Evolutionary conservation across 1,284 basidiomycete species (phyloP), one percentile per base, ranked within the genome.

Genomic region (Rhodotorula sp.): DNA sequence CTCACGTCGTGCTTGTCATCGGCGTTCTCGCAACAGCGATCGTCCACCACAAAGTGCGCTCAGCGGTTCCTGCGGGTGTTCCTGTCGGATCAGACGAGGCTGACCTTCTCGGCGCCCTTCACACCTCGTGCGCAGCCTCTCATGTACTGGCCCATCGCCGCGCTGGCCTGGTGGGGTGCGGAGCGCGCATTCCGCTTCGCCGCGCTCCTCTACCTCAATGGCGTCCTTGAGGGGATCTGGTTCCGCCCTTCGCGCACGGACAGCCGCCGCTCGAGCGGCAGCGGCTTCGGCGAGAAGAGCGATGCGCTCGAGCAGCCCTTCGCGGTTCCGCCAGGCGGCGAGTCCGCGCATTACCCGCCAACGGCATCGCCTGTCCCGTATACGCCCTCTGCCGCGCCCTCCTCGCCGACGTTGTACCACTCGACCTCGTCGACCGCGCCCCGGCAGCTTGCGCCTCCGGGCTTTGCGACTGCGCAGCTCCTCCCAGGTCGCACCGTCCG

Each of bases 401-500:
- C 60, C 51, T 67, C 60, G 1, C 60, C 60, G 7, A 58, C 57
- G 7, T 39, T 58, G 8, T 50, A 44, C 53, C 50, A 59, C 59
- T 29, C 57, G 58, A 12, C 60, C 53, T 59, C 69, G 44, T 29
- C 54, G 48, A 36, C 21, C 32, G 51, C 69, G 21, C 41, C 65
- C 29, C 66, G 61, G 10, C 54, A n/a, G 12, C 69, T 83, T 7
- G 87, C 88, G 15, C 88, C 88, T 12, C 83, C 85, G 12, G 90
- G 90, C 3, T 92, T 86, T 80, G 90, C 88, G 1, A 88, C 90
- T 65, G 90, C 88, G 2, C 90, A 92, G 78, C 83, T 93, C 4
- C 83, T 94, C 21, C 88, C 92, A 0, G 92, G 92, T 6, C 85
- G 88, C 27, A 92, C 89, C 6, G 82, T 94, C 29, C 88, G 92